These are phyloP conservation scores for Xylariaceae sp. DNA, from an alignment of 2,329 filamentous ascomycete species.

Conservation along the genomic window DNA sequence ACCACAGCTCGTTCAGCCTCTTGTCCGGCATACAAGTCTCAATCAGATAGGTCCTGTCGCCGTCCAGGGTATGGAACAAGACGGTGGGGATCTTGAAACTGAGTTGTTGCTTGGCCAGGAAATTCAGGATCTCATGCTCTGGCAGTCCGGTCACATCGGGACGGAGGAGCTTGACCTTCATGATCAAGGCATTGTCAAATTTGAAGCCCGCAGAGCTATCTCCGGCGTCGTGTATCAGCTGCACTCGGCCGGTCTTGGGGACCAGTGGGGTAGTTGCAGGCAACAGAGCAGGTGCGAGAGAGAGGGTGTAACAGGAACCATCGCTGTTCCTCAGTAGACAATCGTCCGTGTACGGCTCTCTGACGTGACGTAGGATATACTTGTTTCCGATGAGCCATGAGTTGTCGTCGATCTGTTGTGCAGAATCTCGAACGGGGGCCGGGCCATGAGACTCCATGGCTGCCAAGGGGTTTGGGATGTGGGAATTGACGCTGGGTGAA, in stretches of 20 bases:
- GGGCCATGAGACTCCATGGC: background rate
- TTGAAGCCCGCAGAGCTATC: constrained; percentile 5
- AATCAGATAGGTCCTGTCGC: constrained; percentile 2
- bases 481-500: no score
- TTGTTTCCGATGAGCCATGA: constrained; percentile 14
- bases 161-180: constrained; percentile 3
- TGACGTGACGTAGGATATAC: constrained; percentile 9
- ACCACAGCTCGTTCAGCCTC: constrained; percentile 14
- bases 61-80: constrained; percentile 3
- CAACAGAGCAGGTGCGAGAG: constrained; percentile 2
- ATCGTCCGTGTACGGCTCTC: constrained; percentile 7
- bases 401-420: constrained; percentile 11
- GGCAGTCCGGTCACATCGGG: background rate
- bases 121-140: constrained; percentile 4
- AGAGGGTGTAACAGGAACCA: constrained; percentile 12
- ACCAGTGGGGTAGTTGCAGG: constrained; percentile 8
- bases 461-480: no score
- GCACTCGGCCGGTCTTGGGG: constrained; percentile 9
- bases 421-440: constrained; percentile 13
- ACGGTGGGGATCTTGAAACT: constrained; percentile 4
- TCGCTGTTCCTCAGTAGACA: constrained; percentile 11
- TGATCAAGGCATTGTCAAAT: constrained; percentile 3
- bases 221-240: constrained; percentile 6
- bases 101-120: constrained; percentile 4
- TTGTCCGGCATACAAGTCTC: constrained; percentile 9